phyloP scores from a whole-genome alignment of 352 stramenopile genomes.

The Globisporangium spinosum region DNA sequence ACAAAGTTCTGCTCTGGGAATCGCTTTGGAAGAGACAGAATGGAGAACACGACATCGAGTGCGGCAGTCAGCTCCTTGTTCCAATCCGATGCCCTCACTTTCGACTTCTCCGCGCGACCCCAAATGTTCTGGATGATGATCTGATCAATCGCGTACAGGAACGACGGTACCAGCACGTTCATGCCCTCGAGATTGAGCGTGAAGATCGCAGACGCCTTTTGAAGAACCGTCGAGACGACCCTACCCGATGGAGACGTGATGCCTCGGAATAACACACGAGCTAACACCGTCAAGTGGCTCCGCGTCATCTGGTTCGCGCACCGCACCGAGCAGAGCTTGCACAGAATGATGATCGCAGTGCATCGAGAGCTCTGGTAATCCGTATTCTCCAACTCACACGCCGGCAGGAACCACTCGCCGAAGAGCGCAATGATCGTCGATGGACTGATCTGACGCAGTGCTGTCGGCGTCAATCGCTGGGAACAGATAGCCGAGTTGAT shows the following conservation, averaged over 20 bases:
- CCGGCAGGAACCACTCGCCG: conserved; percentile 82
- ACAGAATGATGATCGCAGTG: conserved; percentile 72
- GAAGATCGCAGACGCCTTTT: conserved; percentile 72
- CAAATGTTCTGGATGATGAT: conserved; percentile 85
- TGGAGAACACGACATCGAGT: conserved; percentile 73
- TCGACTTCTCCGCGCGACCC: conserved; percentile 58
- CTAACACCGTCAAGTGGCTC: conserved; percentile 59
- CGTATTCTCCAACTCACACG: conserved; percentile 63
- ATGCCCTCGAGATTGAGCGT: conserved; percentile 75
- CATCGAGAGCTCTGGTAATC: conserved; percentile 81
- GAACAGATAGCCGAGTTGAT: conserved; percentile 75
- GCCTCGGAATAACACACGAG: conserved; percentile 68
- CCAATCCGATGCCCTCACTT: conserved; percentile 72
- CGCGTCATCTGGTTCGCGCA: conserved; percentile 58
- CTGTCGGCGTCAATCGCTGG: conserved; percentile 45
- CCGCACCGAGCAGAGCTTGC: conserved; percentile 70
- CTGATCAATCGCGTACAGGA: conserved; percentile 77
- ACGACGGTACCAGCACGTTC: conserved; percentile 74
- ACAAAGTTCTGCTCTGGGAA: conserved; percentile 78
- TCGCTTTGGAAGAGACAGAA: conserved; percentile 64
- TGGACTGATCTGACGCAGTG: conserved; percentile 68
- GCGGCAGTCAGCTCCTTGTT: conserved; percentile 77
- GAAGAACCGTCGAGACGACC: conserved; percentile 77
- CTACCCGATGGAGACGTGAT: conserved; percentile 70
- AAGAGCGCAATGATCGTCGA: conserved; percentile 83